Conservation (phyloP, 768 basidiomycete genomes). For the Suillus bovinus region DNA sequence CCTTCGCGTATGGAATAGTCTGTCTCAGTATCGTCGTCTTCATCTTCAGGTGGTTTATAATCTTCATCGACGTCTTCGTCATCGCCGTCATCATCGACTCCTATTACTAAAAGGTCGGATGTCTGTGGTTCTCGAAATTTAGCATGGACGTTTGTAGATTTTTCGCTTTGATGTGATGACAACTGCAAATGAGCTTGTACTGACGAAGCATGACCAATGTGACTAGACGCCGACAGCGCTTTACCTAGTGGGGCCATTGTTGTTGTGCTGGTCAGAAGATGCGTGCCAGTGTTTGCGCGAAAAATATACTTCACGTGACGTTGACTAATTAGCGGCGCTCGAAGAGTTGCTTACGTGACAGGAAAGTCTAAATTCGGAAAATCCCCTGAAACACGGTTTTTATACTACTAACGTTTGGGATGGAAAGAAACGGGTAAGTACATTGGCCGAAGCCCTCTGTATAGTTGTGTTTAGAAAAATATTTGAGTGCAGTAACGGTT, state of each 20-base stretch:
- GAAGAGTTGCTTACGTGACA: too few relatives aligned
- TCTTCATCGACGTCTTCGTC: constrained; percentile 18
- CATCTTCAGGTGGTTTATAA: constrained; percentile 14
- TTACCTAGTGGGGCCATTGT: constrained; percentile 32
- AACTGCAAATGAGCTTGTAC: constrained; percentile 20
- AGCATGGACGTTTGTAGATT: constrained; percentile 36
- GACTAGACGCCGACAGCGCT: constrained; percentile 20
- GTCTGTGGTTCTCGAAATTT: constrained; percentile 33
- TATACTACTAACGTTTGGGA: too few relatives aligned
- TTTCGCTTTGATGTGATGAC: neutral
- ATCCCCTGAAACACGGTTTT: too few relatives aligned
- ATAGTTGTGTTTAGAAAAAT: too few relatives aligned
- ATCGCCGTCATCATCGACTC: constrained; percentile 42
- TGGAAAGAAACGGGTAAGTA: too few relatives aligned
- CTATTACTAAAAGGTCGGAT: constrained; percentile 25
- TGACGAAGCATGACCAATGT: constrained; percentile 28
- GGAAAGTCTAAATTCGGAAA: too few relatives aligned
- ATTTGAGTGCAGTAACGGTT: too few relatives aligned
- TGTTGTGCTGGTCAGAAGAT: constrained; percentile 40
- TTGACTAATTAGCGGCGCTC: too few relatives aligned
- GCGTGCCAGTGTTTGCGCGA: too few relatives aligned
- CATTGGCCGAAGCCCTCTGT: too few relatives aligned
- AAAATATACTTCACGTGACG: too few relatives aligned
- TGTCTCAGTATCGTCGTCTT: constrained; percentile 10
- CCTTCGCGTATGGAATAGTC: neutral